Conservation (phyloP, 495 filamentous ascomycete genomes). For the Penicillium bialowiezense region DNA sequence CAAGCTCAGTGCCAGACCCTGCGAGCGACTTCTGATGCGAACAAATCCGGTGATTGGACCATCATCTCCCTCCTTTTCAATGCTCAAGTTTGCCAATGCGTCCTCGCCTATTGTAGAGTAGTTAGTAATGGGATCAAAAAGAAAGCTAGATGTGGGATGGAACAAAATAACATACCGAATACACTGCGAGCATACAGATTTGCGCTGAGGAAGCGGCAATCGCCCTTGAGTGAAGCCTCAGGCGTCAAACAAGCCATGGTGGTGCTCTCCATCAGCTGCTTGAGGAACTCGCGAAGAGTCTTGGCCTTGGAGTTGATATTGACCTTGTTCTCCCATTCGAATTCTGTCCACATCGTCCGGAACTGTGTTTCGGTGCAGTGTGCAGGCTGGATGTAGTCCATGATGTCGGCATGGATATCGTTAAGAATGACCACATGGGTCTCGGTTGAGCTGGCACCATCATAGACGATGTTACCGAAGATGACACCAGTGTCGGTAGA, state of each 20-base stretch:
- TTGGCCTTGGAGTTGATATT: constrained; percentile 98
- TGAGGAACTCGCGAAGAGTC: constrained; percentile 85
- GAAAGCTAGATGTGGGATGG: constrained; percentile 9
- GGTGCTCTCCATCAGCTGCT: constrained; percentile 93
- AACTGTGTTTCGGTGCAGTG: constrained; percentile 97
- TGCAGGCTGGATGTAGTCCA: constrained; percentile 99
- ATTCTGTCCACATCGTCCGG: constrained; percentile 99
- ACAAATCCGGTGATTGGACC: constrained; percentile 98
- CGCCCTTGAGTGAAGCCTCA: constrained; percentile 92
- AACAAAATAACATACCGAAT: constrained; percentile 70
- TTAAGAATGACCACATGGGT: constrained; percentile 98
- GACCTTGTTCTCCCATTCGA: constrained; percentile 99
- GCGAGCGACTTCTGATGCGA: constrained; percentile 94
- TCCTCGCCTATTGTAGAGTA: constrained; percentile 74
- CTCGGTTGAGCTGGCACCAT: constrained; percentile 91
- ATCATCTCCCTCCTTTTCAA: constrained; percentile 95
- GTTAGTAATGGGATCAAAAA: constrained; percentile 22
- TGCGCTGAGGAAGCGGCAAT: constrained; percentile 96
- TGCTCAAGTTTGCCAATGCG: constrained; percentile 94
- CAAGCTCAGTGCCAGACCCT: constrained; percentile 90
- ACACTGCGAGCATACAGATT: constrained; percentile 97
- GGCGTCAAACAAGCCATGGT: constrained; percentile 99
- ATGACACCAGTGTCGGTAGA: constrained; percentile 99
- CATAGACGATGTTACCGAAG: constrained; percentile 98
- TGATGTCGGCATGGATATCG: constrained; percentile 98